phyloP scores from a whole-genome alignment of 306 rosid species.

The Hippophae gyantsensis region DNA sequence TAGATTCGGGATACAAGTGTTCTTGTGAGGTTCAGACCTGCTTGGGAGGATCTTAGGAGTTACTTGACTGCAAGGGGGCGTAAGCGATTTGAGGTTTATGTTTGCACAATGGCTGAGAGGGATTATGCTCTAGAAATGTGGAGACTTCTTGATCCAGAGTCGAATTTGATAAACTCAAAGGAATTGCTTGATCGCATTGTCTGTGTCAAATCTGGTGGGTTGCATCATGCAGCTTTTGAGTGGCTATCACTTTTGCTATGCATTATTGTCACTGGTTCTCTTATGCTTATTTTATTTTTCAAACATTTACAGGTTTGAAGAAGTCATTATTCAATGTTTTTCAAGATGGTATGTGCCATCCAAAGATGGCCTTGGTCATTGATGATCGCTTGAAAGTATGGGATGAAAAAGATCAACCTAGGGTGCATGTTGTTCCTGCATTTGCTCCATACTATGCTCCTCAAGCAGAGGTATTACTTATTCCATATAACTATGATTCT shows the following conservation, averaged over 20 bases:
- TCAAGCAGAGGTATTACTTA: conserved; percentile 74
- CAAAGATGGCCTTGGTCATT: conserved; percentile 91
- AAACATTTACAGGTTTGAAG: conserved; percentile 52
- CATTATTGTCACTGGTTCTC: not conserved
- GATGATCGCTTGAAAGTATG: conserved; percentile 99
- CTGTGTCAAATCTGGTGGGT: conserved; percentile 91
- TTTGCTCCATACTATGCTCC: conserved; percentile 98
- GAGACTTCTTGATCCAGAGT: conserved; percentile 99
- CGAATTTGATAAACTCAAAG: conserved; percentile 76
- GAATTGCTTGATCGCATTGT: conserved; percentile 84
- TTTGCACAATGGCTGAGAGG: conserved; percentile 99
- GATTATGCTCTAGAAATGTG: conserved; percentile 99
- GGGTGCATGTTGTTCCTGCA: conserved; percentile 99
- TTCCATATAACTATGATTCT: conserved; percentile 10
- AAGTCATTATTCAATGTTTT: conserved; percentile 92
- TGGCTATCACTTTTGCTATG: conserved; percentile 1
- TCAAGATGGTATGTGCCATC: conserved; percentile 83
- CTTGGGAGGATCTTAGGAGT: conserved; percentile 98
- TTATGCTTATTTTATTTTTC: conserved; percentile 10
- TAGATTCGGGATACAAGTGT: conserved; percentile 99
- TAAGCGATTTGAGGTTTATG: conserved; percentile 99
- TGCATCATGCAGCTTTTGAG: conserved; percentile 11
- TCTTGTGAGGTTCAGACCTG: conserved; percentile 98
- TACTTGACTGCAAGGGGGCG: conserved; percentile 98
- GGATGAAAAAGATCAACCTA: conserved; percentile 96